Evolutionary conservation across 441 rosid genomes (phyloP).

Genomic region (Metrosideros polymorpha): DNA sequence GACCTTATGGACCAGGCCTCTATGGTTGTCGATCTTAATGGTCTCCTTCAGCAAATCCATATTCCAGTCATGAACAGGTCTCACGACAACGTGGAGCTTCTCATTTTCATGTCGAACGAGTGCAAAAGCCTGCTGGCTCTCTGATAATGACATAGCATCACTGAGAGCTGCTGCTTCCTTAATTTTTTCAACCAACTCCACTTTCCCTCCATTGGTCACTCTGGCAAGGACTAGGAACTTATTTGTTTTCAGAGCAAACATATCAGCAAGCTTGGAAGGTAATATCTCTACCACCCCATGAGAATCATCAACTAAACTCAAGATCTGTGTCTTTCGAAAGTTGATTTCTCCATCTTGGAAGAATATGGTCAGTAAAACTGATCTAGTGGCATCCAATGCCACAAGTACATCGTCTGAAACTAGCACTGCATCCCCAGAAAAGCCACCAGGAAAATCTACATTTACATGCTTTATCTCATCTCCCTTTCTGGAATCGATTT

Average conservation of each 20-base stretch:
- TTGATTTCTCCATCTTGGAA: constrained; percentile 50
- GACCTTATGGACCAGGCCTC: constrained; percentile 87
- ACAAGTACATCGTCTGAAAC: constrained; percentile 64
- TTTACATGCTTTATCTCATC: constrained; percentile 59
- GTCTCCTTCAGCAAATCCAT: constrained; percentile 65
- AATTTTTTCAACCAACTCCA: constrained; percentile 65
- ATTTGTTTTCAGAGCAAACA: constrained; percentile 48
- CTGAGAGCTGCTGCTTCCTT: constrained; percentile 58
- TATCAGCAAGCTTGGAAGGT: constrained; percentile 45
- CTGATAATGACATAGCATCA: constrained; percentile 62
- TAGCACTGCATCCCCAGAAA: constrained; percentile 47
- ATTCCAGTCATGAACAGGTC: constrained; percentile 56
- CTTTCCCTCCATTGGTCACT: constrained; percentile 42
- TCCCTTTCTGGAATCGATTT: constrained; percentile 65
- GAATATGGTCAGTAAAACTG: constrained; percentile 44
- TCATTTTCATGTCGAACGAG: constrained; percentile 50
- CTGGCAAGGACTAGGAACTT: constrained; percentile 34
- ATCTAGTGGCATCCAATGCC: constrained; percentile 59
- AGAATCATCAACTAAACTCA: constrained; percentile 44
- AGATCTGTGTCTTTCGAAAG: constrained; percentile 44
- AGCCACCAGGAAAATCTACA: constrained; percentile 55
- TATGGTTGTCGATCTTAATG: constrained; percentile 57
- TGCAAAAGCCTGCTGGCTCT: constrained; percentile 69
- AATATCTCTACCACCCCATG: constrained; percentile 43
- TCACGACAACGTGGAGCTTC: constrained; percentile 64